Base-by-base conservation (phyloP, 768 basidiomycete species). In the Gloeopeniophorella convolvens region DNA sequence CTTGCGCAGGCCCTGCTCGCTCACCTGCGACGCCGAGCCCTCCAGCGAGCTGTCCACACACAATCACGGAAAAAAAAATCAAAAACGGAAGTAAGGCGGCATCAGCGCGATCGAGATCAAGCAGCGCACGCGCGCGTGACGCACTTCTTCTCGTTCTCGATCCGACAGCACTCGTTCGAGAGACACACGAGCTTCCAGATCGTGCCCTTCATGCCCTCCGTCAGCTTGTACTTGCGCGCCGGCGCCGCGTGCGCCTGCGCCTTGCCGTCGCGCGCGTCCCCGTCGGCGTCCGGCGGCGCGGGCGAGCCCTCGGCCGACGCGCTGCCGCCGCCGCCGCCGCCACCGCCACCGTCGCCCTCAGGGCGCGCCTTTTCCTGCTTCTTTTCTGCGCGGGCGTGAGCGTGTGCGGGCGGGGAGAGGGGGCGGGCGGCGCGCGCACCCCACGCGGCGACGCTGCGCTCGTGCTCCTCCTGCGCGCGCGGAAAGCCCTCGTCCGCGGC, bases 1-100 rank as follows among this genome's bases (percentile, higher is more conserved):
- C 71, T 93, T 94, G 44, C 89, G 72, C 57, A 82, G 66, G 1
- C 85, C 86, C 65, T 92, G 89, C 58, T 89, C 85, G 59, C 86
- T 89, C 5, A 91, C 80, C 61, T 79, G 77, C 33, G 82, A 72
- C 35, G 81, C 80, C 18, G 76, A 79, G 3, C 80, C 80, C 59
- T 91, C 89, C 23, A 89, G 67, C 3, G 64, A 59, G 54, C 65
- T 79, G n/a, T n/a, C n/a, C n/a, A n/a, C n/a, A 20, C 4, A 31
- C 12, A 33, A 48, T 21, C 23, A 6, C 13, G 16, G 16, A 23
- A n/a, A 23, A 5, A 20, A 9, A 5, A 13, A 7, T 45, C 35
- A 58, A 20, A n/a, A n/a, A n/a, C n/a, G n/a, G n/a, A n/a, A n/a
- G n/a, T 18, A 41, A 32, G 23, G 11, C 12, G 18, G 33, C 52